A percentile compares a stretch with the other conserved stretches of the same genome.
Evolutionary conservation across 768 basidiomycete genomes (phyloP).

Genomic region (Lanmaoa rubissima): DNA sequence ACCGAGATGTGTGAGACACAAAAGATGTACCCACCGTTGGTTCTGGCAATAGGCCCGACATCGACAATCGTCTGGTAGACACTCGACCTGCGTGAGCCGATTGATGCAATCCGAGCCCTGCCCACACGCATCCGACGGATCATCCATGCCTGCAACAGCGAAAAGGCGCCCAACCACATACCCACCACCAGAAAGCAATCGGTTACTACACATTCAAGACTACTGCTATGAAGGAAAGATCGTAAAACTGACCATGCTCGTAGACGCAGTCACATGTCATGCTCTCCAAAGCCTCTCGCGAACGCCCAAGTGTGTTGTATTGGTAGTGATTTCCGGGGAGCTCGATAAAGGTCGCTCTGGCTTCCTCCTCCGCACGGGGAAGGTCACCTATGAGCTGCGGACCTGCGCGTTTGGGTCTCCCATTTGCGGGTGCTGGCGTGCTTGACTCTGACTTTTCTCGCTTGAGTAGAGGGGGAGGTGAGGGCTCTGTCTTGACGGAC

Average conservation of each 20-base stretch:
- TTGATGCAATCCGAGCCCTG: constrained; percentile 94
- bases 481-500: constrained; percentile 29
- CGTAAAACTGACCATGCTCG: constrained; percentile 65
- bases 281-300: constrained; percentile 85
- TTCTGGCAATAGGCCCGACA: constrained; percentile 84
- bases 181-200: constrained; percentile 14
- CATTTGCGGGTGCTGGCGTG: constrained; percentile 36
- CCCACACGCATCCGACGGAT: constrained; percentile 73
- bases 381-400: constrained; percentile 80
- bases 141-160: constrained; percentile 51
- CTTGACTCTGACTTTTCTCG: constrained; percentile 35
- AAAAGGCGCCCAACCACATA: constrained; percentile 28
- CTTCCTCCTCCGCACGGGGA: constrained; percentile 71
- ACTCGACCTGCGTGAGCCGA: constrained; percentile 95
- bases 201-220: constrained; percentile 33
- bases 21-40: constrained; percentile 63
- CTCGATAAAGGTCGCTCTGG: constrained; percentile 68
- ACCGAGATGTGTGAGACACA: background rate
- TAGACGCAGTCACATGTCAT: constrained; percentile 94
- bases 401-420: constrained; percentile 35
- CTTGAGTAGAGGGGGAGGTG: constrained; percentile 31
- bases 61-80: constrained; percentile 85
- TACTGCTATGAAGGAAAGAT: constrained; percentile 14
- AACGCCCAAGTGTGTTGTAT: constrained; percentile 81
- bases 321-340: constrained; percentile 83